Conservation (phyloP, 768 basidiomycete species). For the Boletus subcaerulescens region DNA sequence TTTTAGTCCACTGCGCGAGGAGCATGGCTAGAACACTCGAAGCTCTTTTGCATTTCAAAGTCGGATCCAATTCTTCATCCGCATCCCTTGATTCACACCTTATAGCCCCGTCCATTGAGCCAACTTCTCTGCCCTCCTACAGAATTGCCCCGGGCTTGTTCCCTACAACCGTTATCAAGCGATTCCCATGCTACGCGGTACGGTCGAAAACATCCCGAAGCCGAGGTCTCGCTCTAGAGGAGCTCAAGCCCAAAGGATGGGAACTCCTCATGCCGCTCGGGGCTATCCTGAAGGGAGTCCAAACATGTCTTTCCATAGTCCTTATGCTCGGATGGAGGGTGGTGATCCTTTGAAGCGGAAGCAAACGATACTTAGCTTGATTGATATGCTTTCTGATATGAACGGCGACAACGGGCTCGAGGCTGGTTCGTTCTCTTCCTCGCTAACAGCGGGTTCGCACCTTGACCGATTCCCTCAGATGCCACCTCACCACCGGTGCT, state of each 20-base stretch:
- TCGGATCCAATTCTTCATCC: constrained; percentile 25
- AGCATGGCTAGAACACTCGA: constrained; percentile 36
- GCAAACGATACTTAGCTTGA: constrained; percentile 45
- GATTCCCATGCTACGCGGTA: constrained; percentile 33
- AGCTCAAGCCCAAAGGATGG: constrained; percentile 25
- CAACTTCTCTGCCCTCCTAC: constrained; percentile 16
- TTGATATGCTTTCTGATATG: constrained; percentile 47
- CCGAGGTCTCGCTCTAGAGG: constrained; percentile 27
- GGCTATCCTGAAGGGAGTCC: constrained; percentile 28
- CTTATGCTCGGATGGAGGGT: constrained; percentile 29
- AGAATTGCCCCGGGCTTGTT: constrained; percentile 23
- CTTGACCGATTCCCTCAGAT: constrained; percentile 17
- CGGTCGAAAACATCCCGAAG: constrained; percentile 24
- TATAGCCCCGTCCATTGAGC: constrained; percentile 25
- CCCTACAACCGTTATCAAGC: constrained; percentile 21
- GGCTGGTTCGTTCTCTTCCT: constrained; percentile 27
- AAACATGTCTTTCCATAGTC: constrained; percentile 23
- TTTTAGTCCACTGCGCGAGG: constrained; percentile 31
- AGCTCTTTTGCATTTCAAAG: constrained; percentile 36
- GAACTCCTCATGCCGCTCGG: constrained; percentile 22
- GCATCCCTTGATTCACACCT: constrained; percentile 29
- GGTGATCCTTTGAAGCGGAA: constrained; percentile 36
- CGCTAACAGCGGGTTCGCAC: not conserved
- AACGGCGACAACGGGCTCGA: constrained; percentile 37
- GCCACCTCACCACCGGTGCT: constrained; percentile 30